Evolutionary conservation across 139 green algal species (phyloP), one percentile per base, ranked within the genome.

Genomic region (Nannochloris sp.): DNA sequence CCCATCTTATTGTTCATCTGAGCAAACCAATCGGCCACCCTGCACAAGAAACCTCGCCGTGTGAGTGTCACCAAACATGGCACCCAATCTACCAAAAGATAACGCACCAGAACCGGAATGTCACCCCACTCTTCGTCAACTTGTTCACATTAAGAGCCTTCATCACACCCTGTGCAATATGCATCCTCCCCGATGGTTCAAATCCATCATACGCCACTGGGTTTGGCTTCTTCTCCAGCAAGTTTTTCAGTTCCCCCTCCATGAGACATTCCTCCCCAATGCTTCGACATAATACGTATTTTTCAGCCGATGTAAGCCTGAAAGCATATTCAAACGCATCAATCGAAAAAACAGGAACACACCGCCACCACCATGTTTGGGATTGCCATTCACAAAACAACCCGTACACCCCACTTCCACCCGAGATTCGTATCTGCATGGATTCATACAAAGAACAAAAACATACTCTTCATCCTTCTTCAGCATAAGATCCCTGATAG

Each of bases 81-180:
- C 12, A 20, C n/a, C 29, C 12, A 28, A 23, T 30, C 43, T 23
- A 23, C 20, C 20, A 23, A 23, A 23, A 23, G 20, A 23, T 23
- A 58, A 23, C 71, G 46, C 60, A 83, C 89, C 89, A 95, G 74
- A 96, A 96, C 71, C 97, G 97, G 84, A 99, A 99, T 10, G 76
- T 87, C 49, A 90, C 89, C 8, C 91, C 92, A 13, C 79, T 83
- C 72, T 89, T 87, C 16, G 93, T 98, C 0, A 98, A 84, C 77
- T 96, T 96, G 80, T 98, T 99, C 14, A 99, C 93, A 65, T 98
- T 98, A 31, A 98, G 80, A 23, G 85, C 87, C 77, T 99, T 99
- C 79, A 98, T 83, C 26, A 99, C 93, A 51, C 94, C 94, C 82
- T 95, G 92, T 9, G 93, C 93, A 50, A 98, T 98, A 78, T 98